A percentile compares a stretch with the other conserved stretches of the same genome.
Conservation (phyloP, 352 stramenopile genomes). For the Peronospora destructor region DNA sequence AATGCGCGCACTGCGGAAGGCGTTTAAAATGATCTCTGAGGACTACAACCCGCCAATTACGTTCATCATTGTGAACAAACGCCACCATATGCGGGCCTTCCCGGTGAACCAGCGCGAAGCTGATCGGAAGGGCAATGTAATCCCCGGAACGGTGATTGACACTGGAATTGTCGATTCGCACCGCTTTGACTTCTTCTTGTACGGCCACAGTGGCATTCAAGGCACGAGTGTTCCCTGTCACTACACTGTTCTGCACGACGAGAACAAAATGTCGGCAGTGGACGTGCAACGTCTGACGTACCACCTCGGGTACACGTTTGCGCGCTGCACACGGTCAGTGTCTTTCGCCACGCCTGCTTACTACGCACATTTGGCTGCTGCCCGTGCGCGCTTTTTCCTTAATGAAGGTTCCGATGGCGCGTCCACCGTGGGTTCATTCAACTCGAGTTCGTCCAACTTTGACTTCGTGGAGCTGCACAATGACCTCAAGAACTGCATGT, state of each 20-base stretch:
- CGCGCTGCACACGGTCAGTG: conserved; percentile 77
- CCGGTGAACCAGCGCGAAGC: conserved; percentile 28
- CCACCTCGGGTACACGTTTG: conserved; percentile 80
- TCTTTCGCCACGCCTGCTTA: conserved; percentile 83
- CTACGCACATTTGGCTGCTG: conserved; percentile 79
- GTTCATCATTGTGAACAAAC: conserved; percentile 86
- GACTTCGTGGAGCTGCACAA: conserved; percentile 59
- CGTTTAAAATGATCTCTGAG: conserved; percentile 51
- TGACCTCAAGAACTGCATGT: conserved; percentile 59
- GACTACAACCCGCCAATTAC: conserved; percentile 74
- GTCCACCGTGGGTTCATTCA: conserved; percentile 52
- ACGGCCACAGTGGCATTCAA: conserved; percentile 74
- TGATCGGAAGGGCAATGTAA: conserved; percentile 68
- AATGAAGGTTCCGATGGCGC: conserved; percentile 52
- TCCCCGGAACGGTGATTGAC: conserved; percentile 74
- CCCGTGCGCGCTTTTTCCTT: conserved; percentile 76
- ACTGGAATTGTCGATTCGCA: conserved; percentile 74
- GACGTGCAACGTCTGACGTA: conserved; percentile 69
- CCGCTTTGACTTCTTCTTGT: conserved; percentile 85
- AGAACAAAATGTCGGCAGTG: conserved; percentile 59
- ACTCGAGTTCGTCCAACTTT: conserved; percentile 49
- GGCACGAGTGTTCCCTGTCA: conserved; percentile 81
- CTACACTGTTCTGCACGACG: conserved; percentile 80
- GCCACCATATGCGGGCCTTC: conserved; percentile 81
- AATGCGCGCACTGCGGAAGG: conserved; percentile 71